A percentile compares a stretch with the other conserved stretches of the same genome.
phyloP scores from a whole-genome alignment of 805 yeast species.

The Sugiyamaella qingdaonensis region DNA sequence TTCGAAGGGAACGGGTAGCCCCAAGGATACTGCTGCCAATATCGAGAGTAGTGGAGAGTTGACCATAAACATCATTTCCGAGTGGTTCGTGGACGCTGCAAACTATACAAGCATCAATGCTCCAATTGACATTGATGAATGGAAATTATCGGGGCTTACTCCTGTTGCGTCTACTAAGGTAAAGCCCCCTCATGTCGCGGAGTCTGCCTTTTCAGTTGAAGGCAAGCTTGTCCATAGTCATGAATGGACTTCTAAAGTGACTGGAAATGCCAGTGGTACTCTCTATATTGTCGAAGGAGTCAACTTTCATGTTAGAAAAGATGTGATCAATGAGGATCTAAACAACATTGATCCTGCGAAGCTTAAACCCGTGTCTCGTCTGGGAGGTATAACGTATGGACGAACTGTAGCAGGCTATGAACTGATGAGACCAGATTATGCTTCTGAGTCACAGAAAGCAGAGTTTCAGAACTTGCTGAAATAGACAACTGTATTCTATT shows the following conservation, averaged over 20 bases:
- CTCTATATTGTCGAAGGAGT: conserved; percentile 51
- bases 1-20: conserved; percentile 35
- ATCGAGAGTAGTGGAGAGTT: conserved; percentile 49
- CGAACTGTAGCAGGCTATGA: conserved; percentile 46
- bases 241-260: conserved; percentile 41
- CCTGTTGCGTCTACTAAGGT: conserved; percentile 43
- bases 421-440: conserved; percentile 42
- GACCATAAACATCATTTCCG: conserved; percentile 54
- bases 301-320: conserved; percentile 54
- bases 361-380: conserved; percentile 50
- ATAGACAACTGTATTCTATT: background rate
- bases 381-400: conserved; percentile 49
- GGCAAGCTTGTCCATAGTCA: conserved; percentile 45
- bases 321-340: conserved; percentile 41
- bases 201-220: conserved; percentile 57
- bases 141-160: conserved; percentile 52
- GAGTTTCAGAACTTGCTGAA: conserved; percentile 2
- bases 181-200: conserved; percentile 55
- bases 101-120: conserved; percentile 46
- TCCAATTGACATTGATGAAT: conserved; percentile 51
- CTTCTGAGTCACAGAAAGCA: conserved; percentile 4
- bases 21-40: conserved; percentile 51
- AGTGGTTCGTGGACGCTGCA: conserved; percentile 65
- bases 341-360: conserved; percentile 43
- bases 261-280: conserved; percentile 35